Evolutionary conservation across 768 basidiomycete genomes (phyloP).

Genomic region (Lactarius akahatsu): DNA sequence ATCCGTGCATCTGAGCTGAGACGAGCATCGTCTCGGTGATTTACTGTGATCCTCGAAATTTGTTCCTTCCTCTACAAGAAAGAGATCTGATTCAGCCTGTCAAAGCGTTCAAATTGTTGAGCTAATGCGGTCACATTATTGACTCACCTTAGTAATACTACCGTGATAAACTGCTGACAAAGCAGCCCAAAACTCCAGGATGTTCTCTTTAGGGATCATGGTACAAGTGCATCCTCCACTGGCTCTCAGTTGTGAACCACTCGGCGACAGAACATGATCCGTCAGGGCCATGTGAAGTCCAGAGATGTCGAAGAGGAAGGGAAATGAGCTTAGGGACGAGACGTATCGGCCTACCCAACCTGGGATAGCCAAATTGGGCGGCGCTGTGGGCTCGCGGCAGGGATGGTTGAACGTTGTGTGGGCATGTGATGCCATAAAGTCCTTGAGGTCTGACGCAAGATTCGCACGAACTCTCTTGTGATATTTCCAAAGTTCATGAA

Average conservation of each 20-base stretch:
- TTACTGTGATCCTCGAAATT: background rate
- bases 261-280: background rate
- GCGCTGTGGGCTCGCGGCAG: background rate
- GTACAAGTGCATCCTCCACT: background rate
- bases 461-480: background rate
- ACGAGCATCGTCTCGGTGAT: too few relatives aligned
- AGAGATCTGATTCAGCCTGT: conserved; percentile 6
- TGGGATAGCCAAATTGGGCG: background rate
- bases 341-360: background rate
- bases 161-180: background rate
- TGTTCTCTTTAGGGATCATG: background rate
- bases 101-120: background rate
- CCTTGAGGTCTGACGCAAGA: background rate
- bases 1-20: background rate
- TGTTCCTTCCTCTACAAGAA: background rate
- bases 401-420: background rate
- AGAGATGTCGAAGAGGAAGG: background rate
- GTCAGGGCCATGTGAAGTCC: background rate
- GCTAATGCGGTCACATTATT: background rate
- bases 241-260: too few relatives aligned
- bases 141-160: background rate
- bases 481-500: conserved; percentile 19
- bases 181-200: conserved; percentile 9
- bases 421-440: background rate
- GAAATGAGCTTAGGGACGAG: background rate